Conservation (phyloP, 768 basidiomycete species). For the Crepidotus variabilis region DNA sequence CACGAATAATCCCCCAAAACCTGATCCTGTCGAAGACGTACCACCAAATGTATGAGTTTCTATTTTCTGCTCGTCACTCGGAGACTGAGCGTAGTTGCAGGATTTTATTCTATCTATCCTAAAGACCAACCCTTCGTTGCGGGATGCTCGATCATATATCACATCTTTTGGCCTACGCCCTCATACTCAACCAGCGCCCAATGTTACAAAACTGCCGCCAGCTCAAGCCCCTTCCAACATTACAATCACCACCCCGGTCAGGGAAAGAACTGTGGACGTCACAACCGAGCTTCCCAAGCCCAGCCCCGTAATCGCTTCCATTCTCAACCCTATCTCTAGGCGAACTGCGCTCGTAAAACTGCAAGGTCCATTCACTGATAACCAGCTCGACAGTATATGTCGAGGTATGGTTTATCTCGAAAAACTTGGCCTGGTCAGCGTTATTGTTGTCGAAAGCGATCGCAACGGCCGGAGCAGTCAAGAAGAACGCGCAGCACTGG, state of each 20-base stretch:
- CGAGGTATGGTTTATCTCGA: conserved; percentile 93
- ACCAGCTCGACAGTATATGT: conserved; percentile 90
- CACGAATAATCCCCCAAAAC: conserved; percentile 25
- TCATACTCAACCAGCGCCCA: conserved; percentile 25
- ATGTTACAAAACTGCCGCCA: conserved; percentile 19
- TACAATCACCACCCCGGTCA: conserved; percentile 18
- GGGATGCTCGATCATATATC: conserved; percentile 89
- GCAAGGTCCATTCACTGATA: conserved; percentile 92
- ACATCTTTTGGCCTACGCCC: conserved; percentile 83
- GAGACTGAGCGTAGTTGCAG: conserved; percentile 35
- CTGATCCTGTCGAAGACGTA: conserved; percentile 33
- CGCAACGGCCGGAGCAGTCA: conserved; percentile 62
- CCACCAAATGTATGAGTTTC: conserved; percentile 41
- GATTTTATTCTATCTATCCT: conserved; percentile 96
- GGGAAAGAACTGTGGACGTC: conserved; percentile 32
- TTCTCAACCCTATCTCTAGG: conserved; percentile 77
- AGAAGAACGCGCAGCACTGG: conserved; percentile 60
- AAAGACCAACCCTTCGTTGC: conserved; percentile 84
- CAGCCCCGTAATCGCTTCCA: conserved; percentile 62
- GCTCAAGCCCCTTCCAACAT: conserved; percentile 24
- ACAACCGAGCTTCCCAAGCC: conserved; percentile 33
- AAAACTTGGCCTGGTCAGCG: conserved; percentile 91
- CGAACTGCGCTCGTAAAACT: conserved; percentile 95
- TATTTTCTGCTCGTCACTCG: conserved; percentile 5
- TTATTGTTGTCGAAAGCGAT: conserved; percentile 93